These are phyloP conservation scores for Fonsecaea pugnacius DNA, from an alignment of 2,329 filamentous ascomycete genomes.

Conservation along the genomic window DNA sequence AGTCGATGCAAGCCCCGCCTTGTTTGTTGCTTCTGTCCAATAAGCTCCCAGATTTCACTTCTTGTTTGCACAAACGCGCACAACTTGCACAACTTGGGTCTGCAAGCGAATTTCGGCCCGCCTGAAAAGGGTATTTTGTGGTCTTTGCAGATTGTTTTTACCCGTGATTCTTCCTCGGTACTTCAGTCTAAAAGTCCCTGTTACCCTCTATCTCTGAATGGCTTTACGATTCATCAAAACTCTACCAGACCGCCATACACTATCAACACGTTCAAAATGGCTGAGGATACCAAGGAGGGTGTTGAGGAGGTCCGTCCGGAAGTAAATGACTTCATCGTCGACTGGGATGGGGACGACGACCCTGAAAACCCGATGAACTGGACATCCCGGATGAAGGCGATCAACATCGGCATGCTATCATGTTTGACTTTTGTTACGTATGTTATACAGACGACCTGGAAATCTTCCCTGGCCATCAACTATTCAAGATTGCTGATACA, in stretches of 20 bases:
- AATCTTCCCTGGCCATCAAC: no score
- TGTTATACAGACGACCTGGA: neutral
- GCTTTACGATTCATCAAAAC: neutral
- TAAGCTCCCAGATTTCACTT: neutral
- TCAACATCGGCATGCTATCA: constrained; percentile 58
- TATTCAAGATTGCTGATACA: constrained; percentile 8
- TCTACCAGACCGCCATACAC: neutral
- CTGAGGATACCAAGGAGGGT: constrained; percentile 6
- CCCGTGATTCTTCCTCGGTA: neutral
- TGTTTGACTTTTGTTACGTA: constrained; percentile 63
- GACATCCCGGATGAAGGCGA: constrained; percentile 62
- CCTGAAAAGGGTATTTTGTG: neutral
- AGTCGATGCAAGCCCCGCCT: neutral
- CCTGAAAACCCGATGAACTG: constrained; percentile 59
- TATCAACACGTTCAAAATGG: neutral
- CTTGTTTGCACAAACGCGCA: neutral
- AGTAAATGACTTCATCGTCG: constrained; percentile 37
- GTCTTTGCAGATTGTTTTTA: neutral
- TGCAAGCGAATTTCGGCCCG: neutral
- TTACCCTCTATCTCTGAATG: neutral
- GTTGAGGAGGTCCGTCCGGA: constrained; percentile 6
- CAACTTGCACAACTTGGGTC: constrained; percentile 5
- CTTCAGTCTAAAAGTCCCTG: neutral
- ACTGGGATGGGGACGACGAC: constrained; percentile 60
- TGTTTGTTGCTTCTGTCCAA: neutral